Evolutionary conservation across 306 rosid genomes (phyloP), one percentile per base, ranked within the genome.

Genomic region (Ceratonia siliqua): DNA sequence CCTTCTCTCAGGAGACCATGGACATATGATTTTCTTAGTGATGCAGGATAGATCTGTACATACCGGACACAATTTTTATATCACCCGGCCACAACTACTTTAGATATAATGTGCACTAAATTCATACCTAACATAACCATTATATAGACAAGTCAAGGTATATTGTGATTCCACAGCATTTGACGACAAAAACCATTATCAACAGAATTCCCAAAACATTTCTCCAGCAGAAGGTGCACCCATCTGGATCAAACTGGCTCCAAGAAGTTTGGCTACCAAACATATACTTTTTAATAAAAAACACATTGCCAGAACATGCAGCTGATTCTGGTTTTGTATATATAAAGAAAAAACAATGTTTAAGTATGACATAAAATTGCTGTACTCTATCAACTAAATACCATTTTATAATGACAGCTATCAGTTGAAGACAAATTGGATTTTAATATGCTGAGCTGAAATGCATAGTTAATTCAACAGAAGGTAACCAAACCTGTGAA

Each of bases 401-500:
- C 12, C 53, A 52, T 42, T 28, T 42, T 64, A 49, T 36, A 59
- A 32, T 43, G 21, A 53, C 57, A 63, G 77, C 41, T 53, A 33
- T 38, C 54, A 10, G 67, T 46, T 82, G 14, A 43, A 38, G 59
- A 27, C 27, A 45, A 27, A 62, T 21, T 12, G 7, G 35, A 62
- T 11, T n/a, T 46, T 57, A 42, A 46, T 4, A 14, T 52, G 45
- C 45, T 53, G 30, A 62, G 75, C 38, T 38, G 20, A 21, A 80
- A 22, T 61, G 64, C 69, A 41, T 33, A 12, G 36, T 43, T 28
- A 72, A 62, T 68, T 28, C 20, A 77, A 22, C 9, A 56, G 45
- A 15, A 68, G 35, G 48, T 66, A 52, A 77, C 56, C 86, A 62
- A 78, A 94, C 99, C 99, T 90, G 67, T 82, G 89, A 73, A 90